Evolutionary conservation across 2,329 filamentous ascomycete genomes (phyloP).

Genomic region (Rhexocercosporidium sp.): DNA sequence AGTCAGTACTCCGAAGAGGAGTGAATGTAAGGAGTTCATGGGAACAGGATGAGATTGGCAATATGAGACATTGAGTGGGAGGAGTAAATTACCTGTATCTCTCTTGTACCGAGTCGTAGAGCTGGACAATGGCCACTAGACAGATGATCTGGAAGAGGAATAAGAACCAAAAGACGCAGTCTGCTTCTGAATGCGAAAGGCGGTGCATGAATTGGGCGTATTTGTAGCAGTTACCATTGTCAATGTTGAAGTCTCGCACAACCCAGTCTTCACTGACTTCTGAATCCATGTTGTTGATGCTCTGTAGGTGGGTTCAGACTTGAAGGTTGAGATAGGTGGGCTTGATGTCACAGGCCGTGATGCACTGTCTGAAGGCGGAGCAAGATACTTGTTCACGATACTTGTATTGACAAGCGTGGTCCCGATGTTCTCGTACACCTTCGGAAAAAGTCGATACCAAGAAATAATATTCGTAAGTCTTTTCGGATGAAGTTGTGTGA

Average conservation of each 20-base stretch:
- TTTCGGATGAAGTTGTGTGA: background rate
- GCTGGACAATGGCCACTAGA: conserved; percentile 45
- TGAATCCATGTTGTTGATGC: background rate
- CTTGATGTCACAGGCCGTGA: too few species aligned
- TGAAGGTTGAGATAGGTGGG: too few species aligned
- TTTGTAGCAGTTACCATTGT: conserved; percentile 39
- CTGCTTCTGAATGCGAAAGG: conserved; percentile 48
- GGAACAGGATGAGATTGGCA: background rate
- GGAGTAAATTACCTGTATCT: background rate
- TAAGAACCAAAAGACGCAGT: conserved; percentile 50
- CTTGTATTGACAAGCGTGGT: background rate
- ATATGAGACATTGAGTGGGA: background rate
- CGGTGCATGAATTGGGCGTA: conserved; percentile 51
- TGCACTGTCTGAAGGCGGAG: background rate
- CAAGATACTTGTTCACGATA: background rate
- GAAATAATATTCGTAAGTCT: background rate
- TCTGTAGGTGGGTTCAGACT: background rate
- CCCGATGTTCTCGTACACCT: background rate
- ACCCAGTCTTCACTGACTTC: background rate
- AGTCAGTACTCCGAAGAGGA: background rate
- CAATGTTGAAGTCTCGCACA: background rate
- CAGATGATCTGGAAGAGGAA: conserved; percentile 50
- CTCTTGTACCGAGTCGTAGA: conserved; percentile 1
- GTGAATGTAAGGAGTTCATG: background rate
- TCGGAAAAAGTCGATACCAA: background rate